phyloP scores from a whole-genome alignment of 129 eudicot genomes.

The Chrysanthemum seticuspe region DNA sequence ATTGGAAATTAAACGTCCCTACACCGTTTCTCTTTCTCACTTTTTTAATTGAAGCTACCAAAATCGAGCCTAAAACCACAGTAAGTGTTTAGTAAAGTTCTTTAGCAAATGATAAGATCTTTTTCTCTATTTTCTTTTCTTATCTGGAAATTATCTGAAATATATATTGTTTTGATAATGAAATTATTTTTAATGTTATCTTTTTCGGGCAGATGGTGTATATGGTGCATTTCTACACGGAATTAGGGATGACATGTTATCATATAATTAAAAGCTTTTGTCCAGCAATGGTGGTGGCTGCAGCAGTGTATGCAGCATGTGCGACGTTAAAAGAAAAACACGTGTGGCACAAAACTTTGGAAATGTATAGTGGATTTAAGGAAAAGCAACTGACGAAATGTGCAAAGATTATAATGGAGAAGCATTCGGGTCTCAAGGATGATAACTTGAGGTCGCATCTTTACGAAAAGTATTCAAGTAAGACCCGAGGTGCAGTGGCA shows the following conservation, averaged over 20 bases:
- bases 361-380: constrained; percentile 61
- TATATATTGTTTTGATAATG: too few species aligned
- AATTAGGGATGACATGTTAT: constrained; percentile 77
- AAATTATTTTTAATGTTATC: too few species aligned
- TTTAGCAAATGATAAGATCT: too few species aligned
- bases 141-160: too few species aligned
- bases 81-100: background rate
- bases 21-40: background rate
- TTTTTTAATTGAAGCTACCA: background rate
- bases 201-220: background rate
- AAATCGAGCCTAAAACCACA: background rate
- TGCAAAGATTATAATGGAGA: constrained; percentile 44
- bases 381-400: constrained; percentile 64
- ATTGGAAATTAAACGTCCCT: background rate
- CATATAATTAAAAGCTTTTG: constrained; percentile 33
- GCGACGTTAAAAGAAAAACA: constrained; percentile 47
- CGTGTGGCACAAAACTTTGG: constrained; percentile 63
- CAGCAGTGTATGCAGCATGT: constrained; percentile 70
- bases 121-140: background rate
- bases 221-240: constrained; percentile 61
- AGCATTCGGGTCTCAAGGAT: constrained; percentile 42
- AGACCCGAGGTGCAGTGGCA: background rate
- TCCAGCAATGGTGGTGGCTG: constrained; percentile 86
- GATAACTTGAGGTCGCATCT: background rate
- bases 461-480: background rate